Evolutionary conservation across 768 basidiomycete species (phyloP).

Genomic region (Tylopilus rubrobrunneus): DNA sequence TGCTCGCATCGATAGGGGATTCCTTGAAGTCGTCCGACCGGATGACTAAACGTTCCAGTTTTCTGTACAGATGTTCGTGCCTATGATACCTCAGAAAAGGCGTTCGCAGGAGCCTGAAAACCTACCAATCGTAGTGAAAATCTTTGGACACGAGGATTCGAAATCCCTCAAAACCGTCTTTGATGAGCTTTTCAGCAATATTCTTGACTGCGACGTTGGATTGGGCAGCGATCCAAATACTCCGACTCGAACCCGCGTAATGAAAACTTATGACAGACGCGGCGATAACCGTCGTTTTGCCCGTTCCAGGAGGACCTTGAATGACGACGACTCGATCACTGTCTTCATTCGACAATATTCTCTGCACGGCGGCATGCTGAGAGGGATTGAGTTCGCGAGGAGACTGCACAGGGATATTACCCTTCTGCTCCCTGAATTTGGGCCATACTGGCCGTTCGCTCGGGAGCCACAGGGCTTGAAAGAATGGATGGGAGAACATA

Average conservation of each 20-base stretch:
- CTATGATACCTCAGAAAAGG: conserved; percentile 21
- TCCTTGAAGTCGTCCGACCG: conserved; percentile 31
- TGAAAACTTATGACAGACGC: conserved; percentile 29
- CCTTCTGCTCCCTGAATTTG: neutral
- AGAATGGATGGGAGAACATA: conserved; percentile 23
- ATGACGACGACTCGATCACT: conserved; percentile 23
- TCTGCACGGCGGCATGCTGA: conserved; percentile 26
- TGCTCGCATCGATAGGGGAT: conserved; percentile 12
- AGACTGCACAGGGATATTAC: neutral
- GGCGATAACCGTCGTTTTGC: conserved; percentile 43
- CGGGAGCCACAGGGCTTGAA: conserved; percentile 29
- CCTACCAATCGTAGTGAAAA: conserved; percentile 46
- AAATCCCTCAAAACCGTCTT: conserved; percentile 32
- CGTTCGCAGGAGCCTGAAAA: neutral
- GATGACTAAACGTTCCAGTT: conserved; percentile 34
- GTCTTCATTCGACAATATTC: conserved; percentile 25
- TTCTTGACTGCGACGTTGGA: conserved; percentile 53
- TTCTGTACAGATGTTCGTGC: conserved; percentile 49
- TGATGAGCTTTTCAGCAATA: conserved; percentile 44
- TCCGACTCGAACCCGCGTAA: conserved; percentile 1
- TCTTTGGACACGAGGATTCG: conserved; percentile 43
- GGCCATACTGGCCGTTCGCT: conserved; percentile 17
- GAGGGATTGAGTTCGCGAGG: conserved; percentile 22
- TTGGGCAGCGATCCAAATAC: conserved; percentile 43
- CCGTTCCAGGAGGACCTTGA: conserved; percentile 41